Conservation (phyloP, 768 basidiomycete species). For the Termitomyces sp. region DNA sequence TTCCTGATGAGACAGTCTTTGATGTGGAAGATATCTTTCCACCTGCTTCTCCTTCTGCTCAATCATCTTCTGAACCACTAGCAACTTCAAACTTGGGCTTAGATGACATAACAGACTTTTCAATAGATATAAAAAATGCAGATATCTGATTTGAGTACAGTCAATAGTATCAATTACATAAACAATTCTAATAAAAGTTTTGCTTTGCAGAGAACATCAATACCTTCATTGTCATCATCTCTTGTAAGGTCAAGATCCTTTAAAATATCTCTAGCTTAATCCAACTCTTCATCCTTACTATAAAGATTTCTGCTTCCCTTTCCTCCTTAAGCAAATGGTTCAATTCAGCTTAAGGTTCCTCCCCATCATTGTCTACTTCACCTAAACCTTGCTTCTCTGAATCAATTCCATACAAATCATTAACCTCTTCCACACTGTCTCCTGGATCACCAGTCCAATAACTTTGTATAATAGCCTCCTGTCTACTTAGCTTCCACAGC, state of each 20-base stretch:
- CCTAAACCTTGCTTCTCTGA: neutral
- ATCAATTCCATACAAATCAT: constrained; percentile 6
- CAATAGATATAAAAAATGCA: too few relatives aligned
- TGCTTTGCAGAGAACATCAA: too few relatives aligned
- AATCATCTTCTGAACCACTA: too few relatives aligned
- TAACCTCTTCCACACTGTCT: constrained; percentile 9
- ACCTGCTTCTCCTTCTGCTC: too few relatives aligned
- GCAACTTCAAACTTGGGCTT: too few relatives aligned
- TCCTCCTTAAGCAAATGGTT: neutral
- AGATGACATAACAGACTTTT: too few relatives aligned
- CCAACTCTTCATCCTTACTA: neutral
- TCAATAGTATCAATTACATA: too few relatives aligned
- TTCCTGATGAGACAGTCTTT: too few relatives aligned
- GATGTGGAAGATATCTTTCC: too few relatives aligned
- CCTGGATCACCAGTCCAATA: constrained; percentile 23
- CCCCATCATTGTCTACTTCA: neutral
- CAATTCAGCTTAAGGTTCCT: neutral
- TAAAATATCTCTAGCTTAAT: neutral
- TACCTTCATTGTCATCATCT: neutral
- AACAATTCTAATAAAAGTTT: too few relatives aligned
- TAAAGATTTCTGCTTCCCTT: neutral
- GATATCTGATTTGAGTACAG: too few relatives aligned
- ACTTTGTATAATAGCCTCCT: constrained; percentile 18
- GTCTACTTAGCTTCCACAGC: constrained; percentile 21
- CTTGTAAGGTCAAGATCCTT: neutral